phyloP scores from a whole-genome alignment of 2,329 filamentous ascomycete species.

The Cryphonectria carpinicola region DNA sequence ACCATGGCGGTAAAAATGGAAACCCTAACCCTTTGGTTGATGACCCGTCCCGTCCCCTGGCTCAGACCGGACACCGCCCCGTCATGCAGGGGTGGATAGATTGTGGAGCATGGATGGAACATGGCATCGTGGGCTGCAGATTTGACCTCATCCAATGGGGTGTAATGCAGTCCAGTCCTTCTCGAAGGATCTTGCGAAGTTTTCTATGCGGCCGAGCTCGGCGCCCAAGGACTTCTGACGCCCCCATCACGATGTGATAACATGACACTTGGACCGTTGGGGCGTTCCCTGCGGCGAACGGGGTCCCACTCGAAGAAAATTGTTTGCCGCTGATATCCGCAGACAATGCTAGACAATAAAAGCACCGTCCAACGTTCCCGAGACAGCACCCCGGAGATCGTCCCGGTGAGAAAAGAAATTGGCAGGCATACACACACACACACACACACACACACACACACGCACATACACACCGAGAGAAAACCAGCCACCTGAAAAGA shows the following conservation, averaged over 20 bases:
- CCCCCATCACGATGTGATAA: constrained; percentile 14
- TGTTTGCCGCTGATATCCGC: constrained; percentile 22
- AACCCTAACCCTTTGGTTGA: neutral
- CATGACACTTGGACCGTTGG: neutral
- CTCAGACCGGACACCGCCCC: neutral
- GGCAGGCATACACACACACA: neutral
- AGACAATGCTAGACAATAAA: neutral
- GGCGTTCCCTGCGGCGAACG: neutral
- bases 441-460: neutral
- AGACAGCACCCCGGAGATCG: neutral
- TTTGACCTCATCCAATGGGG: neutral
- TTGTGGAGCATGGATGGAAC: neutral
- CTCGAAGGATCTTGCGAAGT: neutral
- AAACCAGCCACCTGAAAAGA: neutral
- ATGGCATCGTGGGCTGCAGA: neutral
- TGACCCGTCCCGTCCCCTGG: neutral
- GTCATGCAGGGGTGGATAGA: neutral
- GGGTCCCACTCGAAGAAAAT: constrained; percentile 6
- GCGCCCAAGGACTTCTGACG: neutral
- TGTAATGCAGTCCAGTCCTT: neutral
- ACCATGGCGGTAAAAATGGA: no score
- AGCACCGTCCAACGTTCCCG: neutral
- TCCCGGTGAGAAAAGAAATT: neutral
- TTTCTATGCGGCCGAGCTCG: constrained; percentile 2
- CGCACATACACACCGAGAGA: neutral